These are phyloP conservation scores for Warburgia ugandensis DNA, from an alignment of 164 flowering plant species.

Conservation along the genomic window DNA sequence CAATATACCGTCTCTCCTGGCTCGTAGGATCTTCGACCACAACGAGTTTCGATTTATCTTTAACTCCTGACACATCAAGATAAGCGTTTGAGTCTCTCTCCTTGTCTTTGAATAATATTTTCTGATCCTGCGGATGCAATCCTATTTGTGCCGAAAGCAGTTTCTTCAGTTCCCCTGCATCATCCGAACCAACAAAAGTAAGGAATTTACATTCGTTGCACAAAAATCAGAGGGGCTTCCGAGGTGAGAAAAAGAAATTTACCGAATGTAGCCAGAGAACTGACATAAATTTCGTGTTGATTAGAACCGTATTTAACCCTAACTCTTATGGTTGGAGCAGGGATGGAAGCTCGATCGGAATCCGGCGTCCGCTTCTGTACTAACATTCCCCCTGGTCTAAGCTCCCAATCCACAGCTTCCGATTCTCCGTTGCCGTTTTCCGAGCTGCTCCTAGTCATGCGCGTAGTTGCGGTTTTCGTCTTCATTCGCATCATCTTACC, in stretches of 20 bases:
- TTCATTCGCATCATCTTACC: slow-evolving; percentile 57
- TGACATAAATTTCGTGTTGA: slow-evolving; percentile 66
- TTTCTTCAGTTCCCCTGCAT: slow-evolving; percentile 96
- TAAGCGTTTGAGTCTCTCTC: slow-evolving; percentile 71
- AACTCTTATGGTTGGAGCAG: slow-evolving; percentile 63
- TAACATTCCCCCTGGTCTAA: slow-evolving; percentile 95
- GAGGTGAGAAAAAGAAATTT: slow-evolving; percentile 5
- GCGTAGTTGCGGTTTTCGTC: slow-evolving; percentile 26
- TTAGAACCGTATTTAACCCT: slow-evolving; percentile 69
- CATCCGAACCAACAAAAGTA: no score
- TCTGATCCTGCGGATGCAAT: slow-evolving; percentile 75
- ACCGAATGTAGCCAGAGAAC: slow-evolving; percentile 90
- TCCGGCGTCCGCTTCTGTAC: slow-evolving; percentile 73
- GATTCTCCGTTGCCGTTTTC: slow-evolving; percentile 23
- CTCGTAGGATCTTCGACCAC: slow-evolving; percentile 68
- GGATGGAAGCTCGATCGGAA: slow-evolving; percentile 34
- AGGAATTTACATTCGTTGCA: no score
- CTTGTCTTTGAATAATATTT: slow-evolving; percentile 66
- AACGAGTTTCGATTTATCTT: slow-evolving; percentile 71
- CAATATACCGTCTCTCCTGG: slow-evolving; percentile 62
- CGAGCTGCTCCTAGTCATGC: slow-evolving; percentile 19
- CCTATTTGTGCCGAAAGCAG: slow-evolving; percentile 67
- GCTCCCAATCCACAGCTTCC: slow-evolving; percentile 84
- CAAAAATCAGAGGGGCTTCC: background rate
- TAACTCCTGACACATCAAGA: slow-evolving; percentile 68